Evolutionary conservation across 176 grass and related monocot species (phyloP).

Genomic region (Tillandsia leiboldiana): DNA sequence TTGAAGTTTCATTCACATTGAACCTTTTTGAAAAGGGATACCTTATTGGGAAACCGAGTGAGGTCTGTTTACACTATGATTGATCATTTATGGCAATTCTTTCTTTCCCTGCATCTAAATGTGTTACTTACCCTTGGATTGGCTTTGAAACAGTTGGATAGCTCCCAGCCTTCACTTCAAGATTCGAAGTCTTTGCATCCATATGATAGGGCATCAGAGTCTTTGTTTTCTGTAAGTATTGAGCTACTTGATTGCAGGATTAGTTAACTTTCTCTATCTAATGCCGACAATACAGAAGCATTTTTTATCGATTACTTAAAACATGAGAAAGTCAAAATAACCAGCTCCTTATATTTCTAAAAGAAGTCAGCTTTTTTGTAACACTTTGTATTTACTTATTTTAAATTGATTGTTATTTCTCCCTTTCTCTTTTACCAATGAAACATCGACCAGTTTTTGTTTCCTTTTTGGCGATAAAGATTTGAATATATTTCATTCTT

Average conservation of each 20-base stretch:
- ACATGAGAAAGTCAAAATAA: neutral
- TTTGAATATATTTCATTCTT: neutral
- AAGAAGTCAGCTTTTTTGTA: neutral
- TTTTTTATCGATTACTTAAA: neutral
- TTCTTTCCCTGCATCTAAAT: neutral
- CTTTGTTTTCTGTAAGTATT: conserved; percentile 86
- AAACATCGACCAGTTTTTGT: neutral
- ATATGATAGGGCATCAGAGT: conserved; percentile 85
- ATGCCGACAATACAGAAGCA: neutral
- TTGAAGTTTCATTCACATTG: conserved; percentile 89
- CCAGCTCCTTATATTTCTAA: neutral
- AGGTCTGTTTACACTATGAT: conserved; percentile 41
- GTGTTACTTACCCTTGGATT: conserved; percentile 10
- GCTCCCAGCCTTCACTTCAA: conserved; percentile 32
- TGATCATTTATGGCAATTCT: conserved; percentile 4
- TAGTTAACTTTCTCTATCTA: neutral
- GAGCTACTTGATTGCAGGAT: conserved; percentile 1
- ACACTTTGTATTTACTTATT: neutral
- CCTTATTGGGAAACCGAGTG: conserved; percentile 63
- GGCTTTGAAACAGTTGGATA: conserved; percentile 44
- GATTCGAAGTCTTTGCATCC: conserved; percentile 81
- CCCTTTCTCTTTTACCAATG: neutral
- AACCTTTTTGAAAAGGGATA: conserved; percentile 83
- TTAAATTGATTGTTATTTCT: neutral
- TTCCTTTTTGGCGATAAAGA: neutral